These are phyloP conservation scores for Phytophthora pistaciae DNA, from an alignment of 352 stramenopile species.

Conservation along the genomic window DNA sequence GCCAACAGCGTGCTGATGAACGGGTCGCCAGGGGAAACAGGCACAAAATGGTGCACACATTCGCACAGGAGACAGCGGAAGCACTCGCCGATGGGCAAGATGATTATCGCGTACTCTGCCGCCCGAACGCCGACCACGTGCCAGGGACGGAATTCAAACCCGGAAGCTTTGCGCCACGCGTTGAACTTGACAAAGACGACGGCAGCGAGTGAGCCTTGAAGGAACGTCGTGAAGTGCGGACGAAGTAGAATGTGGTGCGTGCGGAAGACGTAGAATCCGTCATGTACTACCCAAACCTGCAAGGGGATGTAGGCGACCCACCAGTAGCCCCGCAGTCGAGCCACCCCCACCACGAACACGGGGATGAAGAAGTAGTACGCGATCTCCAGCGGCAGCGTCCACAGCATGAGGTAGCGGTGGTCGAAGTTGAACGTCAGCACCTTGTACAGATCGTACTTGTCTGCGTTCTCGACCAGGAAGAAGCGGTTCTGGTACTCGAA, in stretches of 20 bases:
- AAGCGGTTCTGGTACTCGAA: slow-evolving; percentile 23
- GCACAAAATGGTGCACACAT: slow-evolving; percentile 34
- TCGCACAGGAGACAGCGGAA: slow-evolving; percentile 37
- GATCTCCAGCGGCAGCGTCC: slow-evolving; percentile 38
- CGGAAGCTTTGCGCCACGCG: slow-evolving; percentile 5
- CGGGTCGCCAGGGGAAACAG: slow-evolving; percentile 9
- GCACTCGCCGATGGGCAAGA: slow-evolving; percentile 30
- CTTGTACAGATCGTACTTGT: slow-evolving; percentile 35
- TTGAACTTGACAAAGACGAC: slow-evolving; percentile 37
- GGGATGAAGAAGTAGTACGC: slow-evolving; percentile 52
- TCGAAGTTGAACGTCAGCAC: slow-evolving; percentile 41
- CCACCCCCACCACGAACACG: slow-evolving; percentile 29
- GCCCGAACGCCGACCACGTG: slow-evolving; percentile 14
- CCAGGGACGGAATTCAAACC: slow-evolving; percentile 21
- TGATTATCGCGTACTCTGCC: slow-evolving; percentile 23
- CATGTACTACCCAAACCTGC: slow-evolving; percentile 29
- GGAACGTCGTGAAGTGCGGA: slow-evolving; percentile 48
- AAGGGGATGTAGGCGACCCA: slow-evolving; percentile 13
- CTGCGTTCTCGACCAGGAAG: slow-evolving; percentile 21
- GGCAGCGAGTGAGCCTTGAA: slow-evolving; percentile 42
- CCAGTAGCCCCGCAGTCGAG: slow-evolving; percentile 20
- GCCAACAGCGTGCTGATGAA: slow-evolving; percentile 37
- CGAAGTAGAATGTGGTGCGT: slow-evolving; percentile 30
- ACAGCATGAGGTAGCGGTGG: slow-evolving; percentile 29
- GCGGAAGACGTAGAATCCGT: slow-evolving; percentile 26